Evolutionary conservation across 352 stramenopile species (phyloP).

Genomic region (Pythium apleroticum): DNA sequence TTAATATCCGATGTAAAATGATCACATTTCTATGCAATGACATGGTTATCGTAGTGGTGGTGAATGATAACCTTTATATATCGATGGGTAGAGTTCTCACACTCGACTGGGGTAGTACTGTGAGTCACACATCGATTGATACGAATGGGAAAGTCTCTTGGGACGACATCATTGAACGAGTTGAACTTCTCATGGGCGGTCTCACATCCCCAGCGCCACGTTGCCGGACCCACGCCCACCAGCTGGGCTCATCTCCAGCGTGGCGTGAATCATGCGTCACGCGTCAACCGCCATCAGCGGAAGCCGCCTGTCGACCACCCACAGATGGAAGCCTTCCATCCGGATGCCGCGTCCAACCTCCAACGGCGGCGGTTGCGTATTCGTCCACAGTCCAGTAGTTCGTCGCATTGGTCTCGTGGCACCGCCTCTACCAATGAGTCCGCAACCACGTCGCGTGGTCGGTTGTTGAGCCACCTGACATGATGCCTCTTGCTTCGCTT

Average conservation of each 20-base stretch:
- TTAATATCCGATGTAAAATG: too few relatives aligned
- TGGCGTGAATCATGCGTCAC: slow-evolving; percentile 3
- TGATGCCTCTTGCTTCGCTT: background rate
- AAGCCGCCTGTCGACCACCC: background rate
- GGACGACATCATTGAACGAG: background rate
- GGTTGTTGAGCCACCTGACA: background rate
- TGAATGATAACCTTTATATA: too few relatives aligned
- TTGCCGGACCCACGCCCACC: background rate
- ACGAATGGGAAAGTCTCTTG: background rate
- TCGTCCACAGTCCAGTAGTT: background rate
- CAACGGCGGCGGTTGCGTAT: background rate
- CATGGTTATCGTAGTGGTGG: too few relatives aligned
- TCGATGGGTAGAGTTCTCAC: too few relatives aligned
- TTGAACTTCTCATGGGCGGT: background rate
- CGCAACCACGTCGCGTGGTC: background rate
- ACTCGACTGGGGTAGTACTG: too few relatives aligned
- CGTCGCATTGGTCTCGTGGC: background rate
- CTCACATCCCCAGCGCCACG: background rate
- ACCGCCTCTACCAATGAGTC: background rate
- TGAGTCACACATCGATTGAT: too few relatives aligned
- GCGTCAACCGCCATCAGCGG: background rate
- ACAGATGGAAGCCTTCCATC: background rate
- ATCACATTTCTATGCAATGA: too few relatives aligned
- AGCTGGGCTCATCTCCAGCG: background rate
- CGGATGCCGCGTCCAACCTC: background rate